Base-by-base conservation (phyloP, 176 grass and related monocot species). In the Cenchrus americanus region DNA sequence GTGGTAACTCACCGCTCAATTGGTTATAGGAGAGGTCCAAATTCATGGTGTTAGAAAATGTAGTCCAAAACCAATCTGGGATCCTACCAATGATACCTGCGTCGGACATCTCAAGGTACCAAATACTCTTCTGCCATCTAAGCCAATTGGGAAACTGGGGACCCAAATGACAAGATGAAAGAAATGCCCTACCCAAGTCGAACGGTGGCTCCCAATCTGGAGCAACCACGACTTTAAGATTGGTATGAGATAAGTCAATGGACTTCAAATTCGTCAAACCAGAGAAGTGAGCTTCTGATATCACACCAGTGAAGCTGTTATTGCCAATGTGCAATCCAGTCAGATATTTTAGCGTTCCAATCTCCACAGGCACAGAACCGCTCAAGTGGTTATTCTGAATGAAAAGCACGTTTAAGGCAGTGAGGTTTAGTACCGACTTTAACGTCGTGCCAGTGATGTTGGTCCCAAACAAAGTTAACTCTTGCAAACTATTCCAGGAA, bases 181-280 rank as follows among this genome's bases (percentile, higher is more conserved):
- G 5, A 18, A 0, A 0, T 21, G 30, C 63, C 8, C 0, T 0
- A 0, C 3, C 9, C 15, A 42, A 37, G 3, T 42, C 8, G 37
- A 67, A 67, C 18, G 64, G 64, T 10, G 64, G 64, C 18, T 10
- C 1, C 64, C 64, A 67, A 67, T 41, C 64, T 3, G 8, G 42
- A 1, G 10, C 17, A 6, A 66, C 14, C 7, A 3, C 40, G 7
- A 66, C 30, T 17, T 37, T 0, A 37, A 66, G 63, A 40, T 3
- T 8, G 10, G 2, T 66, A 66, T 62, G 0, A 18, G 63, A 37
- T 1, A 66, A 66, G 2, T 37, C 0, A 32, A 66, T 66, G 0
- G 0, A 0, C 6, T 37, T 7, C 63, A 66, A 37, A 17, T 37
- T 66, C 32, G 14, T 66, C 8, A 67, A 3, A 1, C 18, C 8